Evolutionary conservation across 495 filamentous ascomycete species (phyloP).

Genomic region (Podospora appendiculata): DNA sequence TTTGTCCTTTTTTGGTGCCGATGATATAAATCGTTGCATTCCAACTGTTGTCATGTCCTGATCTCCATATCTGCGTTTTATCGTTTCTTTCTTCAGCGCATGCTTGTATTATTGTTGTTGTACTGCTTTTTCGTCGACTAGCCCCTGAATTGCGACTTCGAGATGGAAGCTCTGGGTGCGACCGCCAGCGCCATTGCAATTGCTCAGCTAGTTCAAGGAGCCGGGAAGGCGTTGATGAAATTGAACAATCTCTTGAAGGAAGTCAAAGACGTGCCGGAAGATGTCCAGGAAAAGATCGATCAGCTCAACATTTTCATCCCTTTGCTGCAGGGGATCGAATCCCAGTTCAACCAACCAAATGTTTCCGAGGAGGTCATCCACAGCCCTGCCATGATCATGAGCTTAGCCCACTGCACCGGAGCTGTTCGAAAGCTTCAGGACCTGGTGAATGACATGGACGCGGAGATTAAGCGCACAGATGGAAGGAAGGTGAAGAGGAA

Average conservation of each 20-base stretch:
- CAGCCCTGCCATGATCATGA: neutral
- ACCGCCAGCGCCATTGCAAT: neutral
- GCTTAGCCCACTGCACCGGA: neutral
- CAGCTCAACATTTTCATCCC: neutral
- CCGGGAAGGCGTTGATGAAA: neutral
- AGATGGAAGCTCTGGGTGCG: neutral
- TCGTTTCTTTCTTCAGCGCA: neutral
- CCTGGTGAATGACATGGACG: neutral
- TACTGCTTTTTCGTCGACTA: neutral
- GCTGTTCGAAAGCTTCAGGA: neutral
- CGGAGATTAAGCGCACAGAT: neutral
- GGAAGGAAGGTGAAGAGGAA: neutral
- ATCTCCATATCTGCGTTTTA: neutral
- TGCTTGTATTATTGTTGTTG: neutral
- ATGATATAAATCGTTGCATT: neutral
- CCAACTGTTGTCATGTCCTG: neutral
- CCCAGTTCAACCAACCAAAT: neutral
- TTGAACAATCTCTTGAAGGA: neutral
- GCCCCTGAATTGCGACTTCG: neutral
- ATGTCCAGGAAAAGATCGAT: neutral
- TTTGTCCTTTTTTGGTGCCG: neutral
- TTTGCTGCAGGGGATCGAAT: neutral
- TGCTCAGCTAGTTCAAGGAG: neutral
- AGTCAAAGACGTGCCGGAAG: neutral
- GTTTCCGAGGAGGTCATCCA: neutral